Base-by-base conservation (phyloP, 805 yeast species). In the Suhomyces vadensis region DNA sequence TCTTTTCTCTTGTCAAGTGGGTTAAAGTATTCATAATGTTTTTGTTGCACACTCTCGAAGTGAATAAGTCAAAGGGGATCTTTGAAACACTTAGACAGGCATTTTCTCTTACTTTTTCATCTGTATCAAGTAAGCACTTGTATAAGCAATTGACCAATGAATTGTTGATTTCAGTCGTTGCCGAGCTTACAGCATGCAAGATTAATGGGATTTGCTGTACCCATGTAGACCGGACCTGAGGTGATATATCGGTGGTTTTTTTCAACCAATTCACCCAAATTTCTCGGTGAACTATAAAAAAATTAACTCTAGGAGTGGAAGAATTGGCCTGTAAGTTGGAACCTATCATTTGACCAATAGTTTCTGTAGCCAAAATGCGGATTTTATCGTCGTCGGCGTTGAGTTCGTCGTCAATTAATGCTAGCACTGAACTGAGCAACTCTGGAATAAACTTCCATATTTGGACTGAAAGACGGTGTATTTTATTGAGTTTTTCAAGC, bases 371-470 rank as follows among this genome's bases (percentile, higher is more conserved):
- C 42, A 85, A 62, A 0, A 74, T 58, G 50, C 97, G 74, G 14
- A 86, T 71, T 11, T 70, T 61, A 23, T 78, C 81, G 51, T 82
- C 78, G 33, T 84, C 87, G 0, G 95, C 88, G 46, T 80, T 81
- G 33, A 90, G 65, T 52, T 90, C 95, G 54, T 87, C 89, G 51
- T 87, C 87, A 3, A 90, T 68, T 41, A 87, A 75, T 0, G 95
- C 94, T 73, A 87, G 79, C 0, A 86, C 85, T 1, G 94, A 79
- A 3, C 78, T 74, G 8, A 87, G 69, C 16, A 87, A 65, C 37
- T 85, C 94, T 0, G 97, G 97, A 0, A 82, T 82, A 41, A 78
- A 74, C 52, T 73, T 78, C 96, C 97, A 91, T 2, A 90, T 67
- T 47, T 83, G 83, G 2, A 82, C 65, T 0, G 83, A 67, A 25